Conservation (phyloP, 495 filamentous ascomycete species). For the Penicillium alfredii region DNA sequence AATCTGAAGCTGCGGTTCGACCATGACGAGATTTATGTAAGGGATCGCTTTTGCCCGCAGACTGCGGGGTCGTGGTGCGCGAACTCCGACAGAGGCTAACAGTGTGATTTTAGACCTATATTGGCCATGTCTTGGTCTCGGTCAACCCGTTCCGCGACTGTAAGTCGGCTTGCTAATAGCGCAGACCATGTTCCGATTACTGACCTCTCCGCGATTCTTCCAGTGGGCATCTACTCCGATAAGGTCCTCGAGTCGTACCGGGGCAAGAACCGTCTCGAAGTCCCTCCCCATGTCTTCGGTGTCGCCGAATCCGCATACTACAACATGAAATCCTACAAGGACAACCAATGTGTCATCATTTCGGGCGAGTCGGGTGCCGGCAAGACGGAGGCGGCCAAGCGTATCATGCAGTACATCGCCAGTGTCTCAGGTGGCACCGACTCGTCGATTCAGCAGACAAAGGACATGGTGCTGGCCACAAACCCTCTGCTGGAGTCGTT, state of each 20-base stretch:
- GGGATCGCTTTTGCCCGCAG: conserved; percentile 22
- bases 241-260: conserved; percentile 82
- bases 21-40: conserved; percentile 90
- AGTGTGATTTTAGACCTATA: conserved; percentile 69
- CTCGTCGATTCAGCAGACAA: conserved; percentile 93
- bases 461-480: conserved; percentile 97
- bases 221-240: conserved; percentile 97
- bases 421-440: conserved; percentile 86
- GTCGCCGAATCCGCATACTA: conserved; percentile 96
- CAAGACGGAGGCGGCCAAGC: conserved; percentile 99
- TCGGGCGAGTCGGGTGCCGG: conserved; percentile 97
- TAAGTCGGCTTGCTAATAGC: conserved; percentile 37
- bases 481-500: conserved; percentile 97
- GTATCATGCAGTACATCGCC: conserved; percentile 99
- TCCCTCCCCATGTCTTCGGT: conserved; percentile 94
- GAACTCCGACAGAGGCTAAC: conserved; percentile 19
- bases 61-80: conserved; percentile 21
- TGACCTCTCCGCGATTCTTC: conserved; percentile 11
- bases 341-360: conserved; percentile 99
- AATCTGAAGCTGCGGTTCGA: conserved; percentile 97
- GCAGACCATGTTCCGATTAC: conserved; percentile 1
- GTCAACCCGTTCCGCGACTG: conserved; percentile 97
- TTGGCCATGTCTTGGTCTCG: conserved; percentile 98
- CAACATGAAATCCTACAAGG: conserved; percentile 99
- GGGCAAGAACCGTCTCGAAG: conserved; percentile 94